Evolutionary conservation across 257 asterid genomes (phyloP).

Genomic region (Rhazya stricta): DNA sequence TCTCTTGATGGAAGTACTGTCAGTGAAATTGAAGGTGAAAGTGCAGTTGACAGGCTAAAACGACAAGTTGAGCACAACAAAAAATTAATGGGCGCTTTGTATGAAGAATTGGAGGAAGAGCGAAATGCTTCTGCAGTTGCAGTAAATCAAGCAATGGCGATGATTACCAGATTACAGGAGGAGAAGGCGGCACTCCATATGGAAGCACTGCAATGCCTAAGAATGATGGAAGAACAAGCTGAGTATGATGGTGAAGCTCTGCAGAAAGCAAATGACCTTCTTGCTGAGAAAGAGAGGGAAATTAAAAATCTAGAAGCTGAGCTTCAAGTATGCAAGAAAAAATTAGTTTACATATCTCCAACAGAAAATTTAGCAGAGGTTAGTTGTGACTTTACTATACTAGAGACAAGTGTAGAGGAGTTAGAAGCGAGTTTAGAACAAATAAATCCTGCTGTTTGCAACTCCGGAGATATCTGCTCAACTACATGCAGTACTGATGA

Average conservation of each 20-base stretch:
- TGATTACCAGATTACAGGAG: slow-evolving; percentile 86
- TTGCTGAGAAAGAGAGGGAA: slow-evolving; percentile 55
- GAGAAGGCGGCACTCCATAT: slow-evolving; percentile 76
- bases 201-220: slow-evolving; percentile 77
- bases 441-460: slow-evolving; percentile 5
- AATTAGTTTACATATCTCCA: slow-evolving; percentile 26
- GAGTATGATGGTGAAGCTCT: slow-evolving; percentile 74
- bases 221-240: slow-evolving; percentile 90
- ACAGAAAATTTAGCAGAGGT: slow-evolving; percentile 21
- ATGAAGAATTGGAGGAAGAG: slow-evolving; percentile 85
- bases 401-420: slow-evolving; percentile 16
- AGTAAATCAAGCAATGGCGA: slow-evolving; percentile 90
- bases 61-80: slow-evolving; percentile 80
- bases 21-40: slow-evolving; percentile 86
- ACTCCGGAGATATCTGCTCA: slow-evolving; percentile 14
- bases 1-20: slow-evolving; percentile 66
- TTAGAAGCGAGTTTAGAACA: slow-evolving; percentile 8
- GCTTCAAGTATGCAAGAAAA: slow-evolving; percentile 46
- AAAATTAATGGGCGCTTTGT: slow-evolving; percentile 49
- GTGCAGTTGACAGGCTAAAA: slow-evolving; percentile 51
- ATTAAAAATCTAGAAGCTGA: slow-evolving; percentile 43
- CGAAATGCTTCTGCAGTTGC: slow-evolving; percentile 82
- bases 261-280: slow-evolving; percentile 51
- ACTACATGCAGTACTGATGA: slow-evolving; percentile 19
- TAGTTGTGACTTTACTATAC: slow-evolving; percentile 21